Evolutionary conservation across 2,329 filamentous ascomycete genomes (phyloP), one percentile per base, ranked within the genome.

Genomic region (Huntiella bhutanensis): DNA sequence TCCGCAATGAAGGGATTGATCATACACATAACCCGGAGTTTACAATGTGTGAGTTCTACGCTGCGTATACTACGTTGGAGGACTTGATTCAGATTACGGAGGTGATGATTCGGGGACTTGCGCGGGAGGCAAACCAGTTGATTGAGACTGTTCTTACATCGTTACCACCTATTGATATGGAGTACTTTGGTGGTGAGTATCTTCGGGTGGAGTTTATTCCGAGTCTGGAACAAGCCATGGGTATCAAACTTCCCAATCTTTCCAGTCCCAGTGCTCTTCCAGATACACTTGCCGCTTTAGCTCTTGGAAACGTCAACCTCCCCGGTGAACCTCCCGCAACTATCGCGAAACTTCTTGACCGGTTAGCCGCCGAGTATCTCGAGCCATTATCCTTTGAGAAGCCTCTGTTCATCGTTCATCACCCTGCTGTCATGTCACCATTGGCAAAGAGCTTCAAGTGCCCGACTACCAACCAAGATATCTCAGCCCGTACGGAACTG

Each of bases 31-130:
- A 98, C 57, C 88, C 91, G 0, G 91, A 98, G 58, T 98, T 96
- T 63, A 91, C 83, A 39, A 96, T 84, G 50, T 96, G 88, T 66
- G 91, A 98, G 63, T 96, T 94, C 63, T 98, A 98, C 62, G 79
- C 82, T 51, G 80, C 87, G 2, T 92, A 87, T 56, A 77, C 80
- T 50, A 82, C 80, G 52, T 70, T 95, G 0, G 65, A 77, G 33
- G 74, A 82, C 37, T 65, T 96, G 43, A 86, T 93, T 56, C 58
- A 61, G 15, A 74, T 77, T 58, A 96, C 88, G 1, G 82, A 91
- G 59, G 64, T 69, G 11, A 62, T 96, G 41, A 62, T 95, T 32
- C 64, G 59, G 33, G 68, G 71, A 13, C 65, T 87, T 12, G 70
- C 73, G 7, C 55, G 60, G 12, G 67, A 70, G 51, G 69, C 73